phyloP scores from a whole-genome alignment of 441 rosid species.

The Brassica hybrid region DNA sequence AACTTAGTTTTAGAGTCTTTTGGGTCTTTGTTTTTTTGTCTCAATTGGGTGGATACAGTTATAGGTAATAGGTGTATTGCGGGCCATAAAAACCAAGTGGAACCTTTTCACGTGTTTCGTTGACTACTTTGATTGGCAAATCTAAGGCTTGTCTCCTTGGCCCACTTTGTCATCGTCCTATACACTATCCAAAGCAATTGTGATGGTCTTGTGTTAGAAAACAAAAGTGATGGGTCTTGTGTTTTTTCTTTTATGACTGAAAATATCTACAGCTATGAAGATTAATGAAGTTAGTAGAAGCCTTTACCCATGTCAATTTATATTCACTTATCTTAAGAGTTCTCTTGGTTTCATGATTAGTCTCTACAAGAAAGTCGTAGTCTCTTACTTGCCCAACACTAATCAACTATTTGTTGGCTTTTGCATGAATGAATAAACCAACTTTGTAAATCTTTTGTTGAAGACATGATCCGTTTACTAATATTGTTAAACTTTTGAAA shows the following conservation, averaged over 20 bases:
- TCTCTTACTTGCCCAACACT: neutral
- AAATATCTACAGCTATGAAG: too few relatives aligned
- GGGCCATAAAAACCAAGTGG: slow-evolving; percentile 25
- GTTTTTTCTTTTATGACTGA: neutral
- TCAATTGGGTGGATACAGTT: slow-evolving; percentile 5
- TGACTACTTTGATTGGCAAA: slow-evolving; percentile 28
- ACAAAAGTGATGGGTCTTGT: too few relatives aligned
- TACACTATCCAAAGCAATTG: neutral
- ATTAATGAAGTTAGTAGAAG: slow-evolving; percentile 7
- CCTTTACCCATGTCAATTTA: neutral
- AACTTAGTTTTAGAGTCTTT: neutral
- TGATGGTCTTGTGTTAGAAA: neutral
- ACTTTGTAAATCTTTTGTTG: neutral
- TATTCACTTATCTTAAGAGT: neutral
- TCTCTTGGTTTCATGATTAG: neutral
- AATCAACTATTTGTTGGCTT: neutral
- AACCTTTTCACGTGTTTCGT: slow-evolving; percentile 2
- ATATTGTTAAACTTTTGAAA: slow-evolving; percentile 7
- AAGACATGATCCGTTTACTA: neutral
- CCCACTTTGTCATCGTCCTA: slow-evolving; percentile 13
- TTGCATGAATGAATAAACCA: neutral
- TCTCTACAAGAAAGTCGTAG: too few relatives aligned
- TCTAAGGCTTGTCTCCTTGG: slow-evolving; percentile 12
- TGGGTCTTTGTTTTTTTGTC: neutral
- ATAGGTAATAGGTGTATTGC: slow-evolving; percentile 26